Conservation (phyloP, 2,329 filamentous ascomycete species). For the Exserohilum turcica region DNA sequence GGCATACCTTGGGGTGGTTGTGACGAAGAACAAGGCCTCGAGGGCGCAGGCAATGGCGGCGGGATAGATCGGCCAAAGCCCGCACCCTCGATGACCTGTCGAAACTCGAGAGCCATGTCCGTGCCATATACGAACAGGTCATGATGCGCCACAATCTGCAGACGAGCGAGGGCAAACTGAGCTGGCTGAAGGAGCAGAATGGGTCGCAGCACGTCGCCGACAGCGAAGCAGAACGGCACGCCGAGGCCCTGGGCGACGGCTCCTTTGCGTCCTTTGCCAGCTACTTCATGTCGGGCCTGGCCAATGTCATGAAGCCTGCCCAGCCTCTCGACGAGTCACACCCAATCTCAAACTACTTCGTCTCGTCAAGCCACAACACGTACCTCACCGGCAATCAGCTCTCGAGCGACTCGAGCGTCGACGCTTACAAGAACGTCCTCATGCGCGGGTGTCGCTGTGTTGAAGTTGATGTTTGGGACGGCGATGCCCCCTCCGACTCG, state of each 20-base stretch:
- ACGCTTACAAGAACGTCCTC: conserved; percentile 79
- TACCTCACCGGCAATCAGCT: conserved; percentile 88
- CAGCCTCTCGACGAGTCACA: conserved; percentile 62
- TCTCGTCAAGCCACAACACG: conserved; percentile 94
- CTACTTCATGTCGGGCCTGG: conserved; percentile 55
- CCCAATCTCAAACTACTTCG: conserved; percentile 87
- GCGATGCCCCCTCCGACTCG: conserved; percentile 55
- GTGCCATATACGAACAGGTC: conserved; percentile 36
- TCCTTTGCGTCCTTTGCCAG: conserved; percentile 42
- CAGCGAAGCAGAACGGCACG: conserved; percentile 15
- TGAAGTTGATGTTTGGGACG: conserved; percentile 95
- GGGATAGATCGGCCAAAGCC: conserved; percentile 36
- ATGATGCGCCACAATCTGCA: conserved; percentile 37
- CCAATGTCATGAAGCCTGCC: conserved; percentile 53
- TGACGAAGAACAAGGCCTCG: too few species aligned
- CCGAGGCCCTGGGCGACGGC: conserved; percentile 34
- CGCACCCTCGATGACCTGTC: conserved; percentile 40
- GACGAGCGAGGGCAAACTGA: conserved; percentile 37
- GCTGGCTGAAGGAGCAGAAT: conserved; percentile 44
- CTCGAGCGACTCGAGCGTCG: conserved; percentile 74
- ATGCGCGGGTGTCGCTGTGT: conserved; percentile 82
- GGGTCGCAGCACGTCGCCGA: conserved; percentile 7
- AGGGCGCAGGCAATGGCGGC: too few species aligned
- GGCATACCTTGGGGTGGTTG: too few species aligned
- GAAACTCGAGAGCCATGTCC: conserved; percentile 36